Evolutionary conservation across 2,329 filamentous ascomycete genomes (phyloP).

Genomic region (Pseudocercospora crystallina): DNA sequence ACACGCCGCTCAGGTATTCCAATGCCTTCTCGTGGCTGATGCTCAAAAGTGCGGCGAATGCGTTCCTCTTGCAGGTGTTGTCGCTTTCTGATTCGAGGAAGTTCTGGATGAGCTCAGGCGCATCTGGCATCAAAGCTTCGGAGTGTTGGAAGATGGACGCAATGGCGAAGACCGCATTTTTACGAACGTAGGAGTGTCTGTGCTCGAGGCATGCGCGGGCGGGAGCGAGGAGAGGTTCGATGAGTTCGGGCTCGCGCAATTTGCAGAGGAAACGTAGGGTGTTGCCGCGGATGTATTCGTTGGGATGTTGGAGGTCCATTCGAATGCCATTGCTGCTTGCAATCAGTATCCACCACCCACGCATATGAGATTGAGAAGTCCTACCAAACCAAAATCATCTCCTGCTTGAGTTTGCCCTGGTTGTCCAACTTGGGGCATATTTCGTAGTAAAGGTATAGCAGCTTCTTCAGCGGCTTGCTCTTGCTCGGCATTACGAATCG

Average conservation of each 20-base stretch:
- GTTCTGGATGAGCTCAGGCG: slow-evolving; percentile 82
- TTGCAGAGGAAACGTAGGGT: slow-evolving; percentile 98
- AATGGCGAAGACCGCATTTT: slow-evolving; percentile 95
- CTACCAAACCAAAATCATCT: slow-evolving; percentile 99
- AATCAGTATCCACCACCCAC: slow-evolving; percentile 8
- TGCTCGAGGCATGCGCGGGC: slow-evolving; percentile 91
- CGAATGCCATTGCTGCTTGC: slow-evolving; percentile 83
- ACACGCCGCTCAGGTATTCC: slow-evolving; percentile 81
- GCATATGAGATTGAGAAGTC: slow-evolving; percentile 21
- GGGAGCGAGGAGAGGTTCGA: slow-evolving; percentile 91
- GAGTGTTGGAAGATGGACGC: slow-evolving; percentile 90
- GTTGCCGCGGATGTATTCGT: slow-evolving; percentile 97
- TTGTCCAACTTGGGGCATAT: slow-evolving; percentile 95
- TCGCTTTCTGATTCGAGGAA: slow-evolving; percentile 93
- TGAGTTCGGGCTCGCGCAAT: slow-evolving; percentile 89
- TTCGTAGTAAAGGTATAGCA: slow-evolving; percentile 99
- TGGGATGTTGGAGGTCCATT: slow-evolving; percentile 94
- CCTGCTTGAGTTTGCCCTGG: slow-evolving; percentile 93
- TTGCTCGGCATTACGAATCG: slow-evolving; percentile 99
- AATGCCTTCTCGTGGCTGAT: slow-evolving; percentile 94
- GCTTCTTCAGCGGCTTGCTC: slow-evolving; percentile 93
- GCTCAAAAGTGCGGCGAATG: slow-evolving; percentile 83
- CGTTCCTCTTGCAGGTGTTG: slow-evolving; percentile 95
- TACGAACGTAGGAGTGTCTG: slow-evolving; percentile 94
- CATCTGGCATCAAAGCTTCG: slow-evolving; percentile 89